These are phyloP conservation scores for Ustilago sp. DNA, from an alignment of 1,284 basidiomycete species.

Conservation along the genomic window DNA sequence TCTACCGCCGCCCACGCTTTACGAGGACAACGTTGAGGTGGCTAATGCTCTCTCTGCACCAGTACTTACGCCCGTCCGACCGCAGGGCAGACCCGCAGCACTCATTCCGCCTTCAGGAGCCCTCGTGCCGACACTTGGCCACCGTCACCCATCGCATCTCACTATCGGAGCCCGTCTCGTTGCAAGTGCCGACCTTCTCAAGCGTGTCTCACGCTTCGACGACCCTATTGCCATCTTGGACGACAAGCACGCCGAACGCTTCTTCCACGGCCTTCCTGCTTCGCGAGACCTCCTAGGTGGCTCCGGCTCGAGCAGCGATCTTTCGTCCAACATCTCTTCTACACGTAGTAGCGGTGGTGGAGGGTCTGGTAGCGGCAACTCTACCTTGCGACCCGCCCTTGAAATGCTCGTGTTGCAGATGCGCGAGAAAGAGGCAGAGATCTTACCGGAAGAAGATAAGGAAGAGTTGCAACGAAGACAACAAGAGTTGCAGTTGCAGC, in stretches of 20 bases:
- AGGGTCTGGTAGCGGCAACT: conserved; percentile 58
- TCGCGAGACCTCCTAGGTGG: conserved; percentile 59
- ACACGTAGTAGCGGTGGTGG: conserved; percentile 52
- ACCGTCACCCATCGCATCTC: conserved; percentile 58
- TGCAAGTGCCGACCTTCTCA: conserved; percentile 49
- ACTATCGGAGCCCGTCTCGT: conserved; percentile 57
- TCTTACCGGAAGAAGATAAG: conserved; percentile 44
- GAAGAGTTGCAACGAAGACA: conserved; percentile 49
- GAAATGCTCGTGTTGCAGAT: conserved; percentile 53
- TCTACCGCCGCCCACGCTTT: conserved; percentile 48
- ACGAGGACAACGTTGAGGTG: conserved; percentile 55
- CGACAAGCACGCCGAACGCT: conserved; percentile 65
- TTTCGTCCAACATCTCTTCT: conserved; percentile 52
- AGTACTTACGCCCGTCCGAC: conserved; percentile 59
- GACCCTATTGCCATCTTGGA: conserved; percentile 64
- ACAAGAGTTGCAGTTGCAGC: conserved; percentile 52
- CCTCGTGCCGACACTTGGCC: conserved; percentile 54
- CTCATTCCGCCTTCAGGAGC: conserved; percentile 55
- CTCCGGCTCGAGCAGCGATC: conserved; percentile 52
- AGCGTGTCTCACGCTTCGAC: conserved; percentile 53
- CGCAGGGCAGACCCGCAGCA: conserved; percentile 60
- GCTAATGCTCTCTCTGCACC: conserved; percentile 53
- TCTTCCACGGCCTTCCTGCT: conserved; percentile 64
- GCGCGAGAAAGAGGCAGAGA: conserved; percentile 45
- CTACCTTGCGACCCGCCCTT: conserved; percentile 53